Conservation (phyloP, 1,284 basidiomycete genomes). For the Austroboletus niveus region DNA sequence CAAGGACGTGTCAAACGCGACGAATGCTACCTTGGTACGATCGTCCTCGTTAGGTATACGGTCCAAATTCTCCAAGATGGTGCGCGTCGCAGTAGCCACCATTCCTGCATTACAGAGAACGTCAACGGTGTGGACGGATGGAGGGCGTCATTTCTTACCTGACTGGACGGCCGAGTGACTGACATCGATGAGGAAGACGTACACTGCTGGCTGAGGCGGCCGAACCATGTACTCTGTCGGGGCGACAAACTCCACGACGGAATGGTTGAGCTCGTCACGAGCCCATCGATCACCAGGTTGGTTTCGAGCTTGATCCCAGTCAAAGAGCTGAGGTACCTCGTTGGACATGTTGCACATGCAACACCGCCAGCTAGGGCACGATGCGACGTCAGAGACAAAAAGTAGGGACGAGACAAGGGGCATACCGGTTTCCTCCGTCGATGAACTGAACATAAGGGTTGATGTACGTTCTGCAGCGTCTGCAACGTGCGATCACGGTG, state of each 20-base stretch:
- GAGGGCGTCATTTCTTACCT: conserved; percentile 40
- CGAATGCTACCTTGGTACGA: conserved; percentile 90
- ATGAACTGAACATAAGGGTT: conserved; percentile 99
- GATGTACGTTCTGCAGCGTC: conserved; percentile 97
- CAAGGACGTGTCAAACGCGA: conserved; percentile 89
- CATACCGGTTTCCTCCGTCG: conserved; percentile 90
- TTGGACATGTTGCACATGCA: conserved; percentile 99
- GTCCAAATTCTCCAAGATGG: conserved; percentile 93
- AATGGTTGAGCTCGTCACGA: conserved; percentile 90
- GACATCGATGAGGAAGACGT: conserved; percentile 97
- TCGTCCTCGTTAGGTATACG: conserved; percentile 94
- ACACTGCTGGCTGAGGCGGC: conserved; percentile 95
- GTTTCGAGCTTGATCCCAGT: conserved; percentile 95
- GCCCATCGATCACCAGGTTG: conserved; percentile 95
- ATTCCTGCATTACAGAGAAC: conserved; percentile 59
- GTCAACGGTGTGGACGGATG: not conserved
- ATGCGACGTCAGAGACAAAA: not conserved
- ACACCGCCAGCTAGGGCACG: conserved; percentile 81
- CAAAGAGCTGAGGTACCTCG: conserved; percentile 97
- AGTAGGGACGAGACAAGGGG: conserved; percentile 6
- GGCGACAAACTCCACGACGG: conserved; percentile 94
- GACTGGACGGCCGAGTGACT: conserved; percentile 89
- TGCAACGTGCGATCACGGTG: conserved; percentile 95
- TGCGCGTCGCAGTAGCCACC: conserved; percentile 96
- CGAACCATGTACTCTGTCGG: conserved; percentile 99